These are phyloP conservation scores for Tubosaeta sp. DNA, from an alignment of 768 basidiomycete species.

Conservation along the genomic window DNA sequence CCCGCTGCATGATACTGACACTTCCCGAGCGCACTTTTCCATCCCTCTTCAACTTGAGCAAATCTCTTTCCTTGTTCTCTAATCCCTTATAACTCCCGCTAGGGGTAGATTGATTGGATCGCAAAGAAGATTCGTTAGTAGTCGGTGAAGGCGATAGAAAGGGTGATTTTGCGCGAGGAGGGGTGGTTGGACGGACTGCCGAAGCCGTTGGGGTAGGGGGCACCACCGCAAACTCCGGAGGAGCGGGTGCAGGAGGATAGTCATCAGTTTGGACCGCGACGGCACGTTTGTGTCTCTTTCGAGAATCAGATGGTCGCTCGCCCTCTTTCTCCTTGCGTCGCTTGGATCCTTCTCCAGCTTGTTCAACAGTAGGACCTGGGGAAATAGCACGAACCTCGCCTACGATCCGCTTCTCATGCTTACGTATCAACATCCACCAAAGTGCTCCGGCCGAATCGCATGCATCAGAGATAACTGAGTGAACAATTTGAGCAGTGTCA, in stretches of 20 bases:
- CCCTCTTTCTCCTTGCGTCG: slow-evolving; percentile 31
- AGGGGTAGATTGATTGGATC: slow-evolving; percentile 70
- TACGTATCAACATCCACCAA: slow-evolving; percentile 96
- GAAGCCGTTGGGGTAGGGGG: slow-evolving; percentile 70
- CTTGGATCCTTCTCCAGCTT: slow-evolving; percentile 19
- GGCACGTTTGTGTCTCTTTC: slow-evolving; percentile 21
- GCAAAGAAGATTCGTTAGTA: slow-evolving; percentile 44
- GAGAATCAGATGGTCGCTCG: slow-evolving; percentile 17
- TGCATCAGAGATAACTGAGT: slow-evolving; percentile 86
- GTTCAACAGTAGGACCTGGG: slow-evolving; percentile 17
- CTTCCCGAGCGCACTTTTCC: slow-evolving; percentile 77
- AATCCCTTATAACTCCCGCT: slow-evolving; percentile 51
- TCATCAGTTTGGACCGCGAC: slow-evolving; percentile 48
- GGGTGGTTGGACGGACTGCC: slow-evolving; percentile 40
- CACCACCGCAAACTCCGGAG: slow-evolving; percentile 66
- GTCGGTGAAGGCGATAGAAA: slow-evolving; percentile 55
- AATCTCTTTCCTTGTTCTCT: slow-evolving; percentile 46
- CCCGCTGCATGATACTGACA: slow-evolving; percentile 94
- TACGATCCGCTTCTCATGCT: slow-evolving; percentile 57
- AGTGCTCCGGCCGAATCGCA: slow-evolving; percentile 88
- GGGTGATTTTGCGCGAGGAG: slow-evolving; percentile 49
- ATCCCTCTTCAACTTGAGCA: slow-evolving; percentile 46
- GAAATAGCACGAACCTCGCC: slow-evolving; percentile 30
- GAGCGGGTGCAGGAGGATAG: slow-evolving; percentile 27
- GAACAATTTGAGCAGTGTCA: slow-evolving; percentile 93